Evolutionary conservation across 495 filamentous ascomycete species (phyloP).

Genomic region (Tuber melanosporum): DNA sequence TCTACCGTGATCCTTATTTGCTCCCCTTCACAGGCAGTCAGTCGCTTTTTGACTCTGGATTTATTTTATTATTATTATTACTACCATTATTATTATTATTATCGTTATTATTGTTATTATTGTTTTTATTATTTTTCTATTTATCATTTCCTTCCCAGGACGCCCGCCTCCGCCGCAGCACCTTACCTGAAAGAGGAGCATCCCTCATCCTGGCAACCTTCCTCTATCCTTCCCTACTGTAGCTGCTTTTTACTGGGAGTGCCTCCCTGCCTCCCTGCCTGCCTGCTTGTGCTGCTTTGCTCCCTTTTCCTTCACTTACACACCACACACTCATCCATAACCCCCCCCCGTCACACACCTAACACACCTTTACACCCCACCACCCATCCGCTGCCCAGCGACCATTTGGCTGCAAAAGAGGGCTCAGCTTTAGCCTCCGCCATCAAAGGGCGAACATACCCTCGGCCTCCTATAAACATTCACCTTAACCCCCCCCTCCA

Average conservation of each 20-base stretch:
- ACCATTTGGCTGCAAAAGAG: constrained; percentile 19
- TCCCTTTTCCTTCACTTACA: background rate
- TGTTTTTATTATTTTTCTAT: background rate
- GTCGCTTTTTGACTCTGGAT: background rate
- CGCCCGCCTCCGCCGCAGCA: constrained; percentile 5
- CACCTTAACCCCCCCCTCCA: constrained; percentile 28
- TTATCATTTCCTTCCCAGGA: background rate
- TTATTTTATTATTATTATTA: background rate
- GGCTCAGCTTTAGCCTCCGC: constrained; percentile 39
- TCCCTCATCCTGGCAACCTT: constrained; percentile 19
- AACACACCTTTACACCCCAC: background rate
- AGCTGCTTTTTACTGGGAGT: background rate
- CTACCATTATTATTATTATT: background rate
- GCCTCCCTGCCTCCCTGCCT: background rate
- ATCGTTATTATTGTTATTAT: background rate
- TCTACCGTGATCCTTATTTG: background rate
- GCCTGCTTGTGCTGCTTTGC: background rate
- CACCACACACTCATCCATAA: constrained; percentile 1
- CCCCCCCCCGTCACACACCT: background rate
- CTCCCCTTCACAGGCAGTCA: constrained; percentile 3
- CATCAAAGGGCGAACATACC: constrained; percentile 31
- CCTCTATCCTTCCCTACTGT: constrained; percentile 22
- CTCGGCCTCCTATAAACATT: constrained; percentile 40
- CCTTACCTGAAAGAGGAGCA: constrained; percentile 20
- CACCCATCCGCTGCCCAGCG: background rate